Conservation (phyloP, 306 rosid species). For the Quercus wislizeni region DNA sequence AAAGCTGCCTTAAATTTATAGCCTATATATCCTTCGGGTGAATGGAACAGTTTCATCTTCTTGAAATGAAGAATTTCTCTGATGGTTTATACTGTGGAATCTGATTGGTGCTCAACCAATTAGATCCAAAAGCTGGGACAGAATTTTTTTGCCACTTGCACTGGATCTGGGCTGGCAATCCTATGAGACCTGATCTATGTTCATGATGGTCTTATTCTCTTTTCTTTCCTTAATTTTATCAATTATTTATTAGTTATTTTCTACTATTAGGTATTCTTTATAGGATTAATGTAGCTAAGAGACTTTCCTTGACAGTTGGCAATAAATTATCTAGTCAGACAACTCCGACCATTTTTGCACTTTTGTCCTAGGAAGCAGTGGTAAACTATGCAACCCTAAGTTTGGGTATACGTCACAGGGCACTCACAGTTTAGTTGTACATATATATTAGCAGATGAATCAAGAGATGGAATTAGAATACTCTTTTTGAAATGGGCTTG, state of each 20-base stretch:
- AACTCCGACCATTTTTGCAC: not conserved
- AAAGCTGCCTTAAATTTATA: not conserved
- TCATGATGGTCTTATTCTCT: not conserved
- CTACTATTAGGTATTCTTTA: not conserved
- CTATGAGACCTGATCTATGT: not conserved
- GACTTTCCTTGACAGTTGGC: not conserved
- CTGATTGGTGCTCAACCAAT: not conserved
- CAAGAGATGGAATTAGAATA: not conserved
- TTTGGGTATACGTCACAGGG: not conserved
- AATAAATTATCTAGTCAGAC: not conserved
- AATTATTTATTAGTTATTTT: not conserved
- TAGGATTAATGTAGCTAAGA: not conserved
- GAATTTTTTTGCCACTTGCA: not conserved
- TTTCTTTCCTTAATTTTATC: not conserved
- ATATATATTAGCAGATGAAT: not conserved
- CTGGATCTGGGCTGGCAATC: not conserved
- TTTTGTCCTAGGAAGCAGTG: not conserved
- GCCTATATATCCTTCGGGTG: not conserved
- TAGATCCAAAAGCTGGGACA: not conserved
- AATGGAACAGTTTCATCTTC: not conserved
- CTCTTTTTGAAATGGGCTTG: too few species aligned
- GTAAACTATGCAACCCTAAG: not conserved
- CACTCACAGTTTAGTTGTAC: not conserved
- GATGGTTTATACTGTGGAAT: not conserved
- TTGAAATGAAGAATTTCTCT: not conserved